These are phyloP conservation scores for Zygosaccharomyces sapae DNA, from an alignment of 1,139 yeast genomes.

Conservation along the genomic window DNA sequence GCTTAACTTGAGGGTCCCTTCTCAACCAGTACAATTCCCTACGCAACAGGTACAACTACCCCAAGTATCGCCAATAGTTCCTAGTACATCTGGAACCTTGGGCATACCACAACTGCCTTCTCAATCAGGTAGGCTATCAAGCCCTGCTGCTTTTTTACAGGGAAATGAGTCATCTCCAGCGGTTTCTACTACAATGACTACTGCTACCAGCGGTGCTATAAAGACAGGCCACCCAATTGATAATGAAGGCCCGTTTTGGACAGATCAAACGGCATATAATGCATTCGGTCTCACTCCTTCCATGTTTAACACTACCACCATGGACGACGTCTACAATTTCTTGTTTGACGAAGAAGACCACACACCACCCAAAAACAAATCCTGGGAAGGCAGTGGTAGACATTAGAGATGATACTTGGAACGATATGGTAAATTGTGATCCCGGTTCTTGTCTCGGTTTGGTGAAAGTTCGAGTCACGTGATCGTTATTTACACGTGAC, in stretches of 20 bases:
- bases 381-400: not conserved
- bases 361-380: slow-evolving; percentile 7
- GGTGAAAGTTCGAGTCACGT: too few species aligned
- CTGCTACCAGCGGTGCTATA: not conserved
- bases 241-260: slow-evolving; percentile 16
- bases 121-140: not conserved
- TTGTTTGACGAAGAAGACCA: slow-evolving; percentile 23
- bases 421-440: too few species aligned
- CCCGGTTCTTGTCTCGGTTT: too few species aligned
- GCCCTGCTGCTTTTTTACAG: not conserved
- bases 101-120: not conserved
- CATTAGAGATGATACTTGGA: not conserved
- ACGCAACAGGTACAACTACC: not conserved
- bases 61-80: not conserved
- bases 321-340: slow-evolving; percentile 31
- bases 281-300: slow-evolving; percentile 18
- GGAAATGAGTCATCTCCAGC: not conserved
- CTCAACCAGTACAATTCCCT: not conserved
- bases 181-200: not conserved
- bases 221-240: not conserved
- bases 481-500: too few species aligned
- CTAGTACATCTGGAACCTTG: slow-evolving; percentile 1
- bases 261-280: slow-evolving; percentile 21
- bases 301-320: slow-evolving; percentile 28
- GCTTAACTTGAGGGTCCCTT: slow-evolving; percentile 2